Conservation (phyloP, 106 monocot genomes). For the Narthecium ossifragum region DNA sequence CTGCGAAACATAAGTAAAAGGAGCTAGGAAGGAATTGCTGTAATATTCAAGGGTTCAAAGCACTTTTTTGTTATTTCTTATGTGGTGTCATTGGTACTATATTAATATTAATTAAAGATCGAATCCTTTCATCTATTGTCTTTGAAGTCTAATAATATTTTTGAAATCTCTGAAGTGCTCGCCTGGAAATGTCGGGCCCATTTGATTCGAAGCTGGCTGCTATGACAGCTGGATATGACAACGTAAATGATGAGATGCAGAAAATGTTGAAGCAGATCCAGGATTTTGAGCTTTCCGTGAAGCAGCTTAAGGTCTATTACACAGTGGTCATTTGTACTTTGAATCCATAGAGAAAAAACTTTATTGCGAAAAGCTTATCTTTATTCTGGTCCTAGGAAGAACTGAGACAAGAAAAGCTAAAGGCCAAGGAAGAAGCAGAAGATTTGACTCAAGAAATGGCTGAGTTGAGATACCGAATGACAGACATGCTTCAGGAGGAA, state of each 20-base stretch:
- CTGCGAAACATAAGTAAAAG: too few species aligned
- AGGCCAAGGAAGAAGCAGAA: conserved; percentile 86
- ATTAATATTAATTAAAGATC: too few species aligned
- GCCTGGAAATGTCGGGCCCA: conserved; percentile 31
- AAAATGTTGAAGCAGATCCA: conserved; percentile 58
- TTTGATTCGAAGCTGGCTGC: conserved; percentile 41
- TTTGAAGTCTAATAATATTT: conserved; percentile 21
- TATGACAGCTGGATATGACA: conserved; percentile 25
- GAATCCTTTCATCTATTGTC: too few species aligned
- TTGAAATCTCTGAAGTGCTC: conserved; percentile 66
- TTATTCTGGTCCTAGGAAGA: conserved; percentile 42
- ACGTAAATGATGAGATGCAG: conserved; percentile 40
- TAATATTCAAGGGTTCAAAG: too few species aligned
- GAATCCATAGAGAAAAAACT: neutral
- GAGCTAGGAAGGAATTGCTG: too few species aligned
- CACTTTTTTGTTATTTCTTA: too few species aligned
- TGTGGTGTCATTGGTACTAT: too few species aligned
- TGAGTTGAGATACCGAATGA: conserved; percentile 85
- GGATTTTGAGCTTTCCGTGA: conserved; percentile 52
- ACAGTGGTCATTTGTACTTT: conserved; percentile 3
- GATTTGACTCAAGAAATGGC: conserved; percentile 95
- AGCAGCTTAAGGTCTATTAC: conserved; percentile 62
- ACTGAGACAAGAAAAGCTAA: conserved; percentile 64
- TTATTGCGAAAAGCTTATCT: neutral
- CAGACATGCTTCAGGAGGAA: conserved; percentile 88